A percentile compares a stretch with the other conserved stretches of the same genome.
phyloP scores from a whole-genome alignment of 805 yeast species.

The Saccharomyces jurei region DNA sequence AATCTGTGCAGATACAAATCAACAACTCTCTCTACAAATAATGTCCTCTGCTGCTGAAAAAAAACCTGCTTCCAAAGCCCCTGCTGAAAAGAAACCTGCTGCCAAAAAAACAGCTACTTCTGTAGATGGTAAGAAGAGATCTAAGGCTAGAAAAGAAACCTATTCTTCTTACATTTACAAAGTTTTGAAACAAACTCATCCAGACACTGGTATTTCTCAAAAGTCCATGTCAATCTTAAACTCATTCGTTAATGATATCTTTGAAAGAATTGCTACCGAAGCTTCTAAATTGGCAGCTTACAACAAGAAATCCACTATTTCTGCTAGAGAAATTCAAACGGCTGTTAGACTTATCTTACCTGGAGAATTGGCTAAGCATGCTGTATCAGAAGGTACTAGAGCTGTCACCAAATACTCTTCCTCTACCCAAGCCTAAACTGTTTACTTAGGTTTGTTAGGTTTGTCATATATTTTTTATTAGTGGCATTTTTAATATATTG shows the following conservation, averaged over 20 bases:
- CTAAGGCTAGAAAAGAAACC: constrained; percentile 95
- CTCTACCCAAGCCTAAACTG: constrained; percentile 35
- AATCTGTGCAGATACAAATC: neutral
- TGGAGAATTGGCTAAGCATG: constrained; percentile 98
- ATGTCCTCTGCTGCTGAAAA: constrained; percentile 14
- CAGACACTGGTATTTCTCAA: constrained; percentile 98
- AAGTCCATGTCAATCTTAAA: constrained; percentile 98
- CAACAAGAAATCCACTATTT: constrained; percentile 96
- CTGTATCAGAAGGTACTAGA: constrained; percentile 97
- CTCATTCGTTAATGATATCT: constrained; percentile 95
- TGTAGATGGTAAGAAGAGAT: constrained; percentile 79
- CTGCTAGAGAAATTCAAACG: constrained; percentile 97
- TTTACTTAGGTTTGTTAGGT: neutral
- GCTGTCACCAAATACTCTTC: constrained; percentile 95
- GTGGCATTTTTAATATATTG: neutral
- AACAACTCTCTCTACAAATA: neutral
- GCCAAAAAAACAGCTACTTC: constrained; percentile 84
- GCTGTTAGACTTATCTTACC: constrained; percentile 97
- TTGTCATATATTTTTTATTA: neutral
- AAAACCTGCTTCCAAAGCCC: constrained; percentile 82
- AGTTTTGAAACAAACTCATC: constrained; percentile 97
- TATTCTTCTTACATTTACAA: constrained; percentile 97
- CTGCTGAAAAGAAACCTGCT: constrained; percentile 52
- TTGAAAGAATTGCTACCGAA: constrained; percentile 96
- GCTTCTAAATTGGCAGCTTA: constrained; percentile 98